Conservation (phyloP, 2,329 filamentous ascomycete species). For the Fusarium pseudoanthophilum region DNA sequence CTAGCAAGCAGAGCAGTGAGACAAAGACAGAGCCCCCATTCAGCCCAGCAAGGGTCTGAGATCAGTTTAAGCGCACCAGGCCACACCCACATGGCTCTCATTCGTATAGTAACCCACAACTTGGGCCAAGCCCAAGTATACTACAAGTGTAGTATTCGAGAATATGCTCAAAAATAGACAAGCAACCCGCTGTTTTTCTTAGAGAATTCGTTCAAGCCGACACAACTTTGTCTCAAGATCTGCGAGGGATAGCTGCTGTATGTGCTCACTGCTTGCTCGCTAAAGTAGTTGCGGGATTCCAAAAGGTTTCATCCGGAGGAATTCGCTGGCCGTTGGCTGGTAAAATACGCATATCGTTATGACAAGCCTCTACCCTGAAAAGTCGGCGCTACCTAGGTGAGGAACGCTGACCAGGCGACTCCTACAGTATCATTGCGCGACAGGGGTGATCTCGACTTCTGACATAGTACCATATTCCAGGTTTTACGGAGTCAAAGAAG, state of each 20-base stretch:
- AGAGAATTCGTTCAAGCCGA: constrained; percentile 5
- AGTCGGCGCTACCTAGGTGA: constrained; percentile 42
- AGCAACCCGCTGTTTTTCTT: constrained; percentile 2
- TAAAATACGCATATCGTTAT: constrained; percentile 33
- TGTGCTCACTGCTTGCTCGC: constrained; percentile 66
- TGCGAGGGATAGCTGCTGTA: constrained; percentile 31
- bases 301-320: constrained; percentile 45
- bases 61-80: constrained; percentile 14
- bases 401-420: constrained; percentile 65
- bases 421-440: constrained; percentile 58
- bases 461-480: constrained; percentile 49
- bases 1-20: constrained; percentile 49
- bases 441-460: constrained; percentile 70
- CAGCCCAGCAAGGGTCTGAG: constrained; percentile 1
- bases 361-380: constrained; percentile 40
- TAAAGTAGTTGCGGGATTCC: constrained; percentile 43
- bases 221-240: constrained; percentile 13
- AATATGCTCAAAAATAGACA: not conserved
- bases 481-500: constrained; percentile 45
- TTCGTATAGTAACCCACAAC: constrained; percentile 31
- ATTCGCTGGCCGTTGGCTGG: constrained; percentile 36
- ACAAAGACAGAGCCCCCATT: constrained; percentile 26
- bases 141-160: constrained; percentile 6
- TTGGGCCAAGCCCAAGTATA: constrained; percentile 33
- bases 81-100: constrained; percentile 21